Evolutionary conservation across 2,329 filamentous ascomycete species (phyloP).

Genomic region (Diplodia sapinea): DNA sequence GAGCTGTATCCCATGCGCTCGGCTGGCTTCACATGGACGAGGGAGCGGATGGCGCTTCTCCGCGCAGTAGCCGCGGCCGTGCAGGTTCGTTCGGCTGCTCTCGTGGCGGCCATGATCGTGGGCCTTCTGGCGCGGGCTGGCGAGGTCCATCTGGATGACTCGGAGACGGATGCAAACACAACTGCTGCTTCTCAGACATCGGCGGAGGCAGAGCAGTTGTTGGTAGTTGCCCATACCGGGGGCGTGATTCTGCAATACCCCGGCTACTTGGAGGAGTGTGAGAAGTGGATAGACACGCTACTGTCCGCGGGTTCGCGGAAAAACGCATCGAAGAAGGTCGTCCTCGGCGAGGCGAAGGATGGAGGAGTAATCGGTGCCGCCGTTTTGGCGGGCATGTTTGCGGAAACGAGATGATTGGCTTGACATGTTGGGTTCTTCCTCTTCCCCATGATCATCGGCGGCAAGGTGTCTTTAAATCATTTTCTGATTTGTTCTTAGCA

Average conservation of each 20-base stretch:
- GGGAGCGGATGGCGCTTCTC: constrained; percentile 63
- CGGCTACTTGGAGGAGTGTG: constrained; percentile 72
- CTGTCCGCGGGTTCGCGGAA: constrained; percentile 52
- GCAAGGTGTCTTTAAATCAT: neutral
- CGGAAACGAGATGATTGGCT: neutral
- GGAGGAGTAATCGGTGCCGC: constrained; percentile 63
- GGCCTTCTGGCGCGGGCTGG: constrained; percentile 72
- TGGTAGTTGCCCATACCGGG: constrained; percentile 80
- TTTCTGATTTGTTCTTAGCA: neutral
- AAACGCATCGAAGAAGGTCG: constrained; percentile 52
- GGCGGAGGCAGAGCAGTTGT: constrained; percentile 61
- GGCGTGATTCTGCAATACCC: constrained; percentile 82
- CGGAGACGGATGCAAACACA: constrained; percentile 2
- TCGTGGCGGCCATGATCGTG: constrained; percentile 74
- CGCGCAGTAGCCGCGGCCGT: constrained; percentile 73
- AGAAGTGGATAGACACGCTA: constrained; percentile 67
- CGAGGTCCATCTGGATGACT: constrained; percentile 60
- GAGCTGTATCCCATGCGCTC: constrained; percentile 50
- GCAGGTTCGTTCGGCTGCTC: constrained; percentile 72
- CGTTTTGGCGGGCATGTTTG: constrained; percentile 57
- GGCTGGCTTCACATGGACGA: constrained; percentile 65
- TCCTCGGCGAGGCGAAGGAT: constrained; percentile 59
- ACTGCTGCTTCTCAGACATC: neutral
- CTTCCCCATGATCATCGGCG: neutral
- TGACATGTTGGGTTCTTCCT: neutral